A percentile compares a stretch with the other conserved stretches of the same genome.
Evolutionary conservation across 2,329 filamentous ascomycete genomes (phyloP).

Genomic region (Dactylellina sp.): DNA sequence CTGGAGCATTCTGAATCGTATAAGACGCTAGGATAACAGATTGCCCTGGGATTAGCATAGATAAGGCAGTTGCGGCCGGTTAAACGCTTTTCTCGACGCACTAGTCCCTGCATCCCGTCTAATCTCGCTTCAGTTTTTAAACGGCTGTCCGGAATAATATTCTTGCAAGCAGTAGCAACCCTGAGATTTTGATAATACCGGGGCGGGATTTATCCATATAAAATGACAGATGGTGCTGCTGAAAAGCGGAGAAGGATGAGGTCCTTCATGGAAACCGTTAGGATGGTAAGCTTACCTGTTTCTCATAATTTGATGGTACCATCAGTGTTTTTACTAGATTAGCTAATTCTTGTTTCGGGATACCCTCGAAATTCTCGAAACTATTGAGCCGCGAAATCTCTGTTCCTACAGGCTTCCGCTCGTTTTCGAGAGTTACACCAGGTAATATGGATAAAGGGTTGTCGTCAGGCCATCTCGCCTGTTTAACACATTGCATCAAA

Average conservation of each 20-base stretch:
- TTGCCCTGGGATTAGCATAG: neutral
- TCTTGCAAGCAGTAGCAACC: neutral
- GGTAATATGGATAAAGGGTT: constrained; percentile 83
- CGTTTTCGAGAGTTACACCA: constrained; percentile 69
- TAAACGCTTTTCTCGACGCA: constrained; percentile 35
- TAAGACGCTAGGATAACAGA: too few species aligned
- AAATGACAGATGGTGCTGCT: constrained; percentile 12
- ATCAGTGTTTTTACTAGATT: constrained; percentile 24
- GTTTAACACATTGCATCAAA: constrained; percentile 91
- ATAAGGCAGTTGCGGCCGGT: constrained; percentile 24
- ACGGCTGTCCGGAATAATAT: constrained; percentile 13
- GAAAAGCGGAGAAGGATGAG: constrained; percentile 20
- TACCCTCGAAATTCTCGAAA: constrained; percentile 50
- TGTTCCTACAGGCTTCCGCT: constrained; percentile 48
- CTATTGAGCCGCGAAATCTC: constrained; percentile 14
- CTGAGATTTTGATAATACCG: neutral
- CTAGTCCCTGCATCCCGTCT: constrained; percentile 48
- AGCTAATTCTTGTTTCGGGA: constrained; percentile 22
- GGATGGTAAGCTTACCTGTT: constrained; percentile 50
- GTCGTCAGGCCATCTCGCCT: constrained; percentile 88
- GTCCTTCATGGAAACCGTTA: neutral
- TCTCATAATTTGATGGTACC: constrained; percentile 52
- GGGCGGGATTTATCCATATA: constrained; percentile 12
- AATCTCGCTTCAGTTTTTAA: constrained; percentile 45
- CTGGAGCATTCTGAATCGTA: neutral